A percentile compares a stretch with the other conserved stretches of the same genome.
These are phyloP conservation scores for Aschersonia sp. DNA, from an alignment of 2,329 filamentous ascomycete species.

Conservation along the genomic window DNA sequence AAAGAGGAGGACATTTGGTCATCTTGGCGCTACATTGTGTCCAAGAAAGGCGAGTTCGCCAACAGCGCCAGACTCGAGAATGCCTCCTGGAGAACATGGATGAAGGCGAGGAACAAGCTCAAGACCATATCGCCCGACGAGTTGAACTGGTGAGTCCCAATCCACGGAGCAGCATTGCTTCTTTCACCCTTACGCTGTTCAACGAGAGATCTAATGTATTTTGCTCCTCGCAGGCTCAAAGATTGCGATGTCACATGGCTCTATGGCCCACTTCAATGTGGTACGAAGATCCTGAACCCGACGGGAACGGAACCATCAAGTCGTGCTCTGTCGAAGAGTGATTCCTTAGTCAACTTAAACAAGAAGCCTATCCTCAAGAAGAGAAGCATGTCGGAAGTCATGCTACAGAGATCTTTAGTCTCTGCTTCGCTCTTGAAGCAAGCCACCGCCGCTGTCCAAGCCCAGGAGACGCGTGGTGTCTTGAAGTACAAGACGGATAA, in stretches of 20 bases:
- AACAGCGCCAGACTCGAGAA: slow-evolving; percentile 82
- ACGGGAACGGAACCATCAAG: slow-evolving; percentile 26
- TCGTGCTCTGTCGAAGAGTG: slow-evolving; percentile 32
- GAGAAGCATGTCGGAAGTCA: slow-evolving; percentile 87
- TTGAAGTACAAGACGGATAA: slow-evolving; percentile 44
- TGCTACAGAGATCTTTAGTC: slow-evolving; percentile 80
- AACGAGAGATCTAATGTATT: too few relatives aligned
- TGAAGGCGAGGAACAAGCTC: slow-evolving; percentile 77
- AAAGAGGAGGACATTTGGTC: slow-evolving; percentile 94
- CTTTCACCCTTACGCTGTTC: too few relatives aligned
- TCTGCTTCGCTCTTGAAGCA: slow-evolving; percentile 82
- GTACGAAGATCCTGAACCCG: slow-evolving; percentile 39
- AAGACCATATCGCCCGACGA: slow-evolving; percentile 82
- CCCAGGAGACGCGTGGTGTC: slow-evolving; percentile 50
- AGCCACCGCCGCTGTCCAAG: slow-evolving; percentile 72
- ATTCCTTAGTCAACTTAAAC: slow-evolving; percentile 48
- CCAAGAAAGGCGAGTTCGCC: slow-evolving; percentile 62
- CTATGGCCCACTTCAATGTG: slow-evolving; percentile 80
- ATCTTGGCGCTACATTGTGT: slow-evolving; percentile 87
- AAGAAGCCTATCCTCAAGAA: slow-evolving; percentile 96
- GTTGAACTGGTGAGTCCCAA: slow-evolving; percentile 66
- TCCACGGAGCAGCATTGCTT: background rate
- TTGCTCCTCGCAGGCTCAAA: slow-evolving; percentile 54
- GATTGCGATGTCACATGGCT: slow-evolving; percentile 97
- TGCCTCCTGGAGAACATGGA: slow-evolving; percentile 94